phyloP scores from a whole-genome alignment of 2,329 filamentous ascomycete species.

The Venturia nashicola region DNA sequence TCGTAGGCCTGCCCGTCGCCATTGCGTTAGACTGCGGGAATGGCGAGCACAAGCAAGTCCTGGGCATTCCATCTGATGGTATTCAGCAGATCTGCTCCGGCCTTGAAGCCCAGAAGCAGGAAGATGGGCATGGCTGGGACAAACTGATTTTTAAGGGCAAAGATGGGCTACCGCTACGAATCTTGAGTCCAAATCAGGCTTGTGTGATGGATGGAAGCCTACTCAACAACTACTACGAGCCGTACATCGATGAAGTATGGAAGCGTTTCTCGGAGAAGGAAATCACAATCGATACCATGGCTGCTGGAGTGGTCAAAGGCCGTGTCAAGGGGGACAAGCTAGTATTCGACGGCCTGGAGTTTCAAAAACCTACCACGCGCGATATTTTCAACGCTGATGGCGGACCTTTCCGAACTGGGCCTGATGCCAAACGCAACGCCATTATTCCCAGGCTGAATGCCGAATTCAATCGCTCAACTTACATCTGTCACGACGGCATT shows the following conservation, averaged over 20 bases:
- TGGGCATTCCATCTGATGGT: conserved; percentile 46
- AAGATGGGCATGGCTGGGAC: conserved; percentile 48
- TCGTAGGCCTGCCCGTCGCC: conserved; percentile 42
- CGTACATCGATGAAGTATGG: conserved; percentile 41
- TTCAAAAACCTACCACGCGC: conserved; percentile 42
- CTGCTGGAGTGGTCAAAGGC: conserved; percentile 32
- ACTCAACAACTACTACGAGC: conserved; percentile 39
- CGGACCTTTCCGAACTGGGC: conserved; percentile 43
- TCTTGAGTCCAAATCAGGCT: conserved; percentile 33
- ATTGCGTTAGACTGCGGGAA: conserved; percentile 30
- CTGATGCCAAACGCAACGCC: conserved; percentile 35
- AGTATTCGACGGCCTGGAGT: conserved; percentile 34
- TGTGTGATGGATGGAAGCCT: conserved; percentile 32
- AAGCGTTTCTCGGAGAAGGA: conserved; percentile 48
- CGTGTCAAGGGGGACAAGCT: conserved; percentile 38
- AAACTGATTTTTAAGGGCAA: conserved; percentile 37
- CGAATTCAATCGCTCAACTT: conserved; percentile 61
- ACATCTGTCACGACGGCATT: conserved; percentile 37
- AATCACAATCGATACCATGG: conserved; percentile 6
- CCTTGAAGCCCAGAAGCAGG: conserved; percentile 21
- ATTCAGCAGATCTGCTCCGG: conserved; percentile 28
- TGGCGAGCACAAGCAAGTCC: conserved; percentile 31
- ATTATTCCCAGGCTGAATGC: conserved; percentile 64
- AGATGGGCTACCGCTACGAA: conserved; percentile 26
- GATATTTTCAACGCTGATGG: conserved; percentile 58